Evolutionary conservation across 176 grass and related monocot genomes (phyloP).

Genomic region (Miscanthus lutarioriparius): DNA sequence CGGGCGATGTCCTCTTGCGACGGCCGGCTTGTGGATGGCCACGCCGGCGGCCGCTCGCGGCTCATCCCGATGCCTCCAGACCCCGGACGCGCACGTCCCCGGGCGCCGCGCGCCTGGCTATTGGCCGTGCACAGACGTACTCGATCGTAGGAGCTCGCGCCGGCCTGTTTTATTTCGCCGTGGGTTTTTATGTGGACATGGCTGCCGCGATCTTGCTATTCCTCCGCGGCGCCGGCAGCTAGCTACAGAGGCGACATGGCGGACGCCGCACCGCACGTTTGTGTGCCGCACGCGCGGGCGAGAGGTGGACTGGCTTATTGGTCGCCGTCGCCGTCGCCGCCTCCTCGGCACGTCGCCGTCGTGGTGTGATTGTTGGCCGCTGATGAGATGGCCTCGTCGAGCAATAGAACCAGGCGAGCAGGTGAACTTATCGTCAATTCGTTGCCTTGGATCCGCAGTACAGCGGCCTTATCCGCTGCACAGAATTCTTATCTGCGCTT

Average conservation of each 20-base stretch:
- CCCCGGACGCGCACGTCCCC: not conserved
- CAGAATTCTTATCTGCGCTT: not conserved
- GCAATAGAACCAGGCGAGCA: not conserved
- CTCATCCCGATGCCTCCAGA: not conserved
- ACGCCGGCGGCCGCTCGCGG: not conserved
- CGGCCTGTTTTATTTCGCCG: not conserved
- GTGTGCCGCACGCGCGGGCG: not conserved
- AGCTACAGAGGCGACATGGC: not conserved
- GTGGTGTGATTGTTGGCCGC: not conserved
- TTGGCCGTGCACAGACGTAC: not conserved
- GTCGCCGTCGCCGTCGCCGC: not conserved
- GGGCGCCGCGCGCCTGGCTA: not conserved
- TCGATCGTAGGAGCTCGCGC: too few relatives aligned
- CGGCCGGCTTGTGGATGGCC: not conserved
- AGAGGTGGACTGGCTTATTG: not conserved
- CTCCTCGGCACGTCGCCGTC: not conserved
- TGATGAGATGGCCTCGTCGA: not conserved
- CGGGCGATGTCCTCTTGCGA: not conserved
- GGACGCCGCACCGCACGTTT: not conserved
- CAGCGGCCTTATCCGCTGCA: conserved; percentile 10
- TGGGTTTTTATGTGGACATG: not conserved
- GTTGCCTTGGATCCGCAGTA: not conserved
- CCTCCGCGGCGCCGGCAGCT: not conserved
- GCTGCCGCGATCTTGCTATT: not conserved
- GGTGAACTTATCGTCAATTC: not conserved